phyloP scores from a whole-genome alignment of 1,139 yeast species.

The Taphrina communis region DNA sequence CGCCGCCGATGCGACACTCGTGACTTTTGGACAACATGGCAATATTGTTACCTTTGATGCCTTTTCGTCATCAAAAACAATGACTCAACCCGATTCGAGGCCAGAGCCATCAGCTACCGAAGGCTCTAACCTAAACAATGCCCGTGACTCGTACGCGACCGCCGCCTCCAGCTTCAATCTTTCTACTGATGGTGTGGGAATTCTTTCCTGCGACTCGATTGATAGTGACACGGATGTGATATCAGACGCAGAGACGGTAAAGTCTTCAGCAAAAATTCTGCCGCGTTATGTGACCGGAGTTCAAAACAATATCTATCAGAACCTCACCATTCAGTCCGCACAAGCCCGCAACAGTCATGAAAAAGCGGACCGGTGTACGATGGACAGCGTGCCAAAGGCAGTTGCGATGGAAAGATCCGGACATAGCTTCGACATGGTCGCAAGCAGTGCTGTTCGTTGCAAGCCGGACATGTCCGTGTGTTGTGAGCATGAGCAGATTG shows the following conservation, averaged over 20 bases:
- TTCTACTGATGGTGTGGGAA: not conserved
- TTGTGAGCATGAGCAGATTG: slow-evolving; percentile 6
- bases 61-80: not conserved
- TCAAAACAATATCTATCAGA: not conserved
- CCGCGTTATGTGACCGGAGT: not conserved
- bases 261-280: not conserved
- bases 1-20: not conserved
- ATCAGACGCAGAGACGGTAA: not conserved
- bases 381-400: slow-evolving; percentile 8
- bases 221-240: not conserved
- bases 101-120: not conserved
- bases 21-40: slow-evolving; percentile 4
- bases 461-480: not conserved
- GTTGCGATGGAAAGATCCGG: not conserved
- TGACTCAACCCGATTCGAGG: not conserved
- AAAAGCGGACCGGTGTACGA: not conserved
- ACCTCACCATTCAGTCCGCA: not conserved
- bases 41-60: slow-evolving; percentile 10
- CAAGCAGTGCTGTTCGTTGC: not conserved
- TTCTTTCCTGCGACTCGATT: not conserved
- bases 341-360: not conserved
- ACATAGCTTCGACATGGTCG: not conserved
- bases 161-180: slow-evolving; percentile 3
- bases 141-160: not conserved
- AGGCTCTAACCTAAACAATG: not conserved